Base-by-base conservation (phyloP, 1,284 basidiomycete genomes). In the Ceratobasidium papillatum region DNA sequence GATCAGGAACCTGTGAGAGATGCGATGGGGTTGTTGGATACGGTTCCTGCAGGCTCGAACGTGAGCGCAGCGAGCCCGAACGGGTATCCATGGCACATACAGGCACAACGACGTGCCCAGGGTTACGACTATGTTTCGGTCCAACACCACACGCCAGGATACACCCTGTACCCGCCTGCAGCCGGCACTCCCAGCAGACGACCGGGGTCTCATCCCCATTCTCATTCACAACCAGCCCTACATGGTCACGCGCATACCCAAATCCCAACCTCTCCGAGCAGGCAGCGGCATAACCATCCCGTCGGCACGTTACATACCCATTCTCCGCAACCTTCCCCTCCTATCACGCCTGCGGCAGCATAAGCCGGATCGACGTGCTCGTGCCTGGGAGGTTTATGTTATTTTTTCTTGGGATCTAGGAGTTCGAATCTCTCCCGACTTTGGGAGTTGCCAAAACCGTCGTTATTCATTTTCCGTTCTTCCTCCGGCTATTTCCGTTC, bases 31-130 rank as follows among this genome's bases (percentile, higher is more conserved):
- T 30, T 71, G 14, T 32, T 71, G 27, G 68, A 71, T 36, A 71
- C 68, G 3, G 68, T 71, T 7, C 68, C 68, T 61, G 68, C 68
- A 2, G 68, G 68, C 11, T 71, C 68, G 32, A 71, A 38, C n/a
- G n/a, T 71, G 7, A 71, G 68, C 36, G 68, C 43, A 12, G 68
- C 68, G 4, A 47, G 36, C 11, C 56, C 41, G 8, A 32, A 30
- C 41, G 68, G 68, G 22, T 71, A 71, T 41, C 68, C 68, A 56
- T 71, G 68, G 68, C 54, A 71, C 25, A 43, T 41, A 32, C 19
- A 54, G 36, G 56, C 38, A 34, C 54, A 45, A 22, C 11, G 11
- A 22, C 68, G 68, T n/a, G 25, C 62, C 25, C 64, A 66, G 49
- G 64, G 64, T 17, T 54, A 66, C 68, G 68, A 71, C 4, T 49